A percentile compares a stretch with the other conserved stretches of the same genome.
phyloP scores from a whole-genome alignment of 768 basidiomycete species.

The Infundibulicybe gibba region DNA sequence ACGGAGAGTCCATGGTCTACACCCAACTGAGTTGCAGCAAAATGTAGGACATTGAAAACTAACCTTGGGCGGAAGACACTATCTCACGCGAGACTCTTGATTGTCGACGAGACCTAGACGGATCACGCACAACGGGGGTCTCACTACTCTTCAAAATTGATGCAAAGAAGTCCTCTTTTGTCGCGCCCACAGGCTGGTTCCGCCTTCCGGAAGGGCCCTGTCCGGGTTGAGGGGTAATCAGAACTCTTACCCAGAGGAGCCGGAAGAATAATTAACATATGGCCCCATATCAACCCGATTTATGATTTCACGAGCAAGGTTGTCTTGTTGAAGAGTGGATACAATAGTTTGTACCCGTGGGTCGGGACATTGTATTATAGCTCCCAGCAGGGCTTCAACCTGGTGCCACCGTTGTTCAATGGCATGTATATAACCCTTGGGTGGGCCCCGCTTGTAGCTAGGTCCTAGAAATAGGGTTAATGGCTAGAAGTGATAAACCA shows the following conservation, averaged over 20 bases:
- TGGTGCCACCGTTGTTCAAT: conserved; percentile 92
- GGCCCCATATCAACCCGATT: conserved; percentile 75
- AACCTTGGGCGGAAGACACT: conserved; percentile 68
- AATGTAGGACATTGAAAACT: conserved; percentile 5
- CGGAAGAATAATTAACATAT: conserved; percentile 47
- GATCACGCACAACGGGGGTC: conserved; percentile 41
- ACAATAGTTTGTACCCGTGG: conserved; percentile 59
- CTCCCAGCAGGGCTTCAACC: conserved; percentile 86
- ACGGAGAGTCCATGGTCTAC: conserved; percentile 60
- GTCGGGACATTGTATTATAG: conserved; percentile 71
- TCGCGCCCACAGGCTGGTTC: conserved; percentile 55
- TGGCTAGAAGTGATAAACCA: neutral
- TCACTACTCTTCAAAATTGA: conserved; percentile 64
- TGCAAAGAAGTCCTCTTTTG: conserved; percentile 77
- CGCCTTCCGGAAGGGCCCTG: conserved; percentile 71
- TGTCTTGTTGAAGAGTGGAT: conserved; percentile 63
- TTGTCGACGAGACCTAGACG: conserved; percentile 63
- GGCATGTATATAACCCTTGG: conserved; percentile 90
- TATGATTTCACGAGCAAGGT: conserved; percentile 74
- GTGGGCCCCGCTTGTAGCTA: conserved; percentile 80
- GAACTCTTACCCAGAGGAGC: conserved; percentile 1
- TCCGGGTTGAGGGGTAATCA: conserved; percentile 4
- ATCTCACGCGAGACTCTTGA: conserved; percentile 77
- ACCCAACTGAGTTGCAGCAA: conserved; percentile 3
- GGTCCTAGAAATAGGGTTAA: conserved; percentile 42